Percentiles rank a stretch among this genome's conserved stretches.
phyloP scores from a whole-genome alignment of 106 monocot species.

The Allium cepa region DNA sequence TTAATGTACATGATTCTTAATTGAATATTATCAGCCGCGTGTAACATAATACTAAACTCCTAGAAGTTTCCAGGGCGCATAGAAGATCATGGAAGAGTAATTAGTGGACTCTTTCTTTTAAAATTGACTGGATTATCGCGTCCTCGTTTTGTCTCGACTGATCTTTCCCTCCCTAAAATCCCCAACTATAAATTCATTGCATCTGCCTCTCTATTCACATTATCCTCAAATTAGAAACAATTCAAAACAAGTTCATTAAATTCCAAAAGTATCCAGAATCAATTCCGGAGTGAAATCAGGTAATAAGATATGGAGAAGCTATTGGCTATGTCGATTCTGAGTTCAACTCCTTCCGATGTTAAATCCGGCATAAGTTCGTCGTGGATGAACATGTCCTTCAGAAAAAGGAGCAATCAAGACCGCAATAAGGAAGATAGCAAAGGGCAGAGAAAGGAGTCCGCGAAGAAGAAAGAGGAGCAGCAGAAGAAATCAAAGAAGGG shows the following conservation, averaged over 20 bases:
- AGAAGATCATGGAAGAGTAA: too few species aligned
- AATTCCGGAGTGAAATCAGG: background rate
- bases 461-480: background rate
- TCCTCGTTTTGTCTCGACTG: background rate
- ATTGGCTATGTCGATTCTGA: background rate
- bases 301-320: background rate
- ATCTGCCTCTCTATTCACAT: background rate
- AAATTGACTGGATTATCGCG: background rate
- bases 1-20: too few species aligned
- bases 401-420: background rate
- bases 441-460: background rate
- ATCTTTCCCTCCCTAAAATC: background rate
- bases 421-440: background rate
- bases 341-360: background rate
- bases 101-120: background rate
- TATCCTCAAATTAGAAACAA: background rate
- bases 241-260: background rate
- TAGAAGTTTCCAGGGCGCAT: too few species aligned
- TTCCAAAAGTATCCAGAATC: background rate
- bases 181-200: background rate
- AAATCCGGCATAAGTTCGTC: background rate
- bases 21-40: too few species aligned
- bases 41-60: too few species aligned
- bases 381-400: conserved; percentile 6
- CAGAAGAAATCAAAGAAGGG: background rate